These are phyloP conservation scores for Rutstroemia sp. DNA, from an alignment of 2,329 filamentous ascomycete genomes.

Conservation along the genomic window DNA sequence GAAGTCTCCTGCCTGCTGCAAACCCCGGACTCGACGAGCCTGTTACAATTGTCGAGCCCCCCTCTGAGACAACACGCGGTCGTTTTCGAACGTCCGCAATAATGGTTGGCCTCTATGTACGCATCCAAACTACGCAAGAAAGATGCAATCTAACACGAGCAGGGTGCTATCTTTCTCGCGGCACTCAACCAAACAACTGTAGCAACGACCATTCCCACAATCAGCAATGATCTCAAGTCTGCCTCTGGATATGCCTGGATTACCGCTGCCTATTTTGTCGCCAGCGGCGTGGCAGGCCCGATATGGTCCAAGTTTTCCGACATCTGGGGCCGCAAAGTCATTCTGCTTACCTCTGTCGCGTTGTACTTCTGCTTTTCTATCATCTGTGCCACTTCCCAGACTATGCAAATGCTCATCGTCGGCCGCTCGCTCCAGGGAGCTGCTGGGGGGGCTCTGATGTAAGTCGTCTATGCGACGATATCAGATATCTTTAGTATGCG, in stretches of 20 bases:
- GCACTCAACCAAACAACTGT: slow-evolving; percentile 32
- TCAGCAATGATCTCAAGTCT: slow-evolving; percentile 34
- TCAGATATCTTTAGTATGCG: slow-evolving; percentile 55
- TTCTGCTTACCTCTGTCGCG: slow-evolving; percentile 2
- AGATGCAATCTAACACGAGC: background rate
- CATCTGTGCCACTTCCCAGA: slow-evolving; percentile 48
- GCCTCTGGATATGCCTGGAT: slow-evolving; percentile 46
- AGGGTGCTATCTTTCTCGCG: slow-evolving; percentile 16
- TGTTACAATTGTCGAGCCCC: background rate
- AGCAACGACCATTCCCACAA: slow-evolving; percentile 33
- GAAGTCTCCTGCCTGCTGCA: background rate
- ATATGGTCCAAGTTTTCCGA: slow-evolving; percentile 6
- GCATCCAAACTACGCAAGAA: background rate
- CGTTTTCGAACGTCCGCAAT: background rate
- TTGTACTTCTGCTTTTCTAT: slow-evolving; percentile 32
- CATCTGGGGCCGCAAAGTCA: slow-evolving; percentile 3
- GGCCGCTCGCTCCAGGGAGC: slow-evolving; percentile 57
- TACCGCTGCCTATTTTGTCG: slow-evolving; percentile 37
- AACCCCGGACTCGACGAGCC: background rate
- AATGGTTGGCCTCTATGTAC: background rate
- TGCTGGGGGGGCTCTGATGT: slow-evolving; percentile 41
- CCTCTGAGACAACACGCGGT: background rate
- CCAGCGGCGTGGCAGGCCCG: slow-evolving; percentile 46
- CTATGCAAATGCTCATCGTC: slow-evolving; percentile 54
- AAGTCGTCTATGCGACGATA: background rate